These are phyloP conservation scores for Phialophora macrospora DNA, from an alignment of 2,329 filamentous ascomycete genomes.

Conservation along the genomic window DNA sequence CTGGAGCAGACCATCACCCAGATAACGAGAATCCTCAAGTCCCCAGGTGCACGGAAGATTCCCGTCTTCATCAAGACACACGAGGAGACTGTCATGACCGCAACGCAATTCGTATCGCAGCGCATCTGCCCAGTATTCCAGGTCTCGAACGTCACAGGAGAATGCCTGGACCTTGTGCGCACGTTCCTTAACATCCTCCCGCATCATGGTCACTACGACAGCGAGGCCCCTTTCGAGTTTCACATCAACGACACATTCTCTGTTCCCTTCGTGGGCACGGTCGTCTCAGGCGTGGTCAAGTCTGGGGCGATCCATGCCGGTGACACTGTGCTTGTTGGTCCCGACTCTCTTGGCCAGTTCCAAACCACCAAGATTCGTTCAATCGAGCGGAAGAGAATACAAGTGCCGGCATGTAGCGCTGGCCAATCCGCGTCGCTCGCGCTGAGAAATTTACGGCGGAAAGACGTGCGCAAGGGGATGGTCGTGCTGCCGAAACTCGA, in stretches of 20 bases:
- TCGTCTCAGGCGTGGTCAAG: slow-evolving; percentile 92
- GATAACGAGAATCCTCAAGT: slow-evolving; percentile 90
- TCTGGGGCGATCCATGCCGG: slow-evolving; percentile 84
- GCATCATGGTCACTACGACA: slow-evolving; percentile 90
- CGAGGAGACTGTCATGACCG: slow-evolving; percentile 92
- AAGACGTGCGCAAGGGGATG: slow-evolving; percentile 97
- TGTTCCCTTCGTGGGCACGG: slow-evolving; percentile 93
- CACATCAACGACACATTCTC: slow-evolving; percentile 98
- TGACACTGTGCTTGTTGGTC: slow-evolving; percentile 87
- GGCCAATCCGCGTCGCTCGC: slow-evolving; percentile 94
- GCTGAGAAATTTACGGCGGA: slow-evolving; percentile 81
- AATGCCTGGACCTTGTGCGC: slow-evolving; percentile 86
- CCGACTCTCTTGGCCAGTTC: slow-evolving; percentile 89
- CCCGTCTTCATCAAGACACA: slow-evolving; percentile 92
- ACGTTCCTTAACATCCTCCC: slow-evolving; percentile 94
- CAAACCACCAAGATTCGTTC: slow-evolving; percentile 83
- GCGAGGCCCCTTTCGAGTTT: slow-evolving; percentile 87
- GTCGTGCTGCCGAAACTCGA: slow-evolving; percentile 87
- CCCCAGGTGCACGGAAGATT: slow-evolving; percentile 90
- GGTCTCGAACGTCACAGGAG: slow-evolving; percentile 94
- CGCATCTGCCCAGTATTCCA: slow-evolving; percentile 97
- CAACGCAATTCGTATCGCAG: slow-evolving; percentile 92
- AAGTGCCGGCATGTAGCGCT: slow-evolving; percentile 83
- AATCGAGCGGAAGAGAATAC: slow-evolving; percentile 92
- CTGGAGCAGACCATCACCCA: slow-evolving; percentile 91